A percentile compares a stretch with the other conserved stretches of the same genome.
Conservation (phyloP, 306 rosid species). For the Benincasa hispida region DNA sequence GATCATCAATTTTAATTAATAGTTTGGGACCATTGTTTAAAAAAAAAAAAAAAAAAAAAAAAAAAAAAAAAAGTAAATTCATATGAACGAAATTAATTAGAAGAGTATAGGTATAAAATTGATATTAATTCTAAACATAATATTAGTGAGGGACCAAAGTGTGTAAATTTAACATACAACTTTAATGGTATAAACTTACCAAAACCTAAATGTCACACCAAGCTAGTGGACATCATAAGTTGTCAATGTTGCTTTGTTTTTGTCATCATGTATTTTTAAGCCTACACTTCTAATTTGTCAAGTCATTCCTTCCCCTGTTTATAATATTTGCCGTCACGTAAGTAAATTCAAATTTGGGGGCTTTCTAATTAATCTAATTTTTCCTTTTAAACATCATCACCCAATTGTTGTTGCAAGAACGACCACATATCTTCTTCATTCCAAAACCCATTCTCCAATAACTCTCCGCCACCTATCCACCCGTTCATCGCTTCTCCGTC, state of each 20-base stretch:
- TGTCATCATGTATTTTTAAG: background rate
- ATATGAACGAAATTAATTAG: background rate
- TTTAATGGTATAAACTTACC: background rate
- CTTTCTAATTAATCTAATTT: background rate
- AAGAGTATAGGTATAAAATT: background rate
- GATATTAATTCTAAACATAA: background rate
- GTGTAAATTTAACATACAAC: background rate
- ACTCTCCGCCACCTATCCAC: constrained; percentile 30
- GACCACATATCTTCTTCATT: constrained; percentile 46
- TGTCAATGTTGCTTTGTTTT: background rate
- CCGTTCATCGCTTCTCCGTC: background rate
- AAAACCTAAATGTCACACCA: background rate
- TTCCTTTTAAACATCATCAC: constrained; percentile 3
- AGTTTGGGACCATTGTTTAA: background rate
- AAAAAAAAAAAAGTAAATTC: background rate
- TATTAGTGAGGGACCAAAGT: background rate
- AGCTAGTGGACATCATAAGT: background rate
- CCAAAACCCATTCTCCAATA: constrained; percentile 39
- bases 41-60: background rate
- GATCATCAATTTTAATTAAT: background rate
- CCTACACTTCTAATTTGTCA: background rate
- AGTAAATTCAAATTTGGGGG: background rate
- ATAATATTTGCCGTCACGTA: background rate
- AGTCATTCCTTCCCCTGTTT: background rate
- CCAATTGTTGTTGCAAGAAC: constrained; percentile 43